Conservation (phyloP, 495 filamentous ascomycete species). For the Hyaloscypha bicolor region DNA sequence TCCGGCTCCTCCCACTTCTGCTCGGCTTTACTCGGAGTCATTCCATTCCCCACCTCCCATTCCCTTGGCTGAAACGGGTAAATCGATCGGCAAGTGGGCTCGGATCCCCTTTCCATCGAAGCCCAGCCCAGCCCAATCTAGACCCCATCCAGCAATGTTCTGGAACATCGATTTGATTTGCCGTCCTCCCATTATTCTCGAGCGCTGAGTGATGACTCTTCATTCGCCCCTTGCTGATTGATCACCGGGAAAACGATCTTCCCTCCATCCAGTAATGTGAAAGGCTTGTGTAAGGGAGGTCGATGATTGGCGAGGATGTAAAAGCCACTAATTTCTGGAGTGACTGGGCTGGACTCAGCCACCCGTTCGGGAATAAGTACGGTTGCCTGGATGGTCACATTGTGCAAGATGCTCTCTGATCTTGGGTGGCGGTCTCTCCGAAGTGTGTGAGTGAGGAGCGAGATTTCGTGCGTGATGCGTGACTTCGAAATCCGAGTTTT, state of each 20-base stretch:
- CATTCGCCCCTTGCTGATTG: neutral
- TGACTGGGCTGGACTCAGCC: too few relatives aligned
- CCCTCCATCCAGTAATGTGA: neutral
- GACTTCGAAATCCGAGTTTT: neutral
- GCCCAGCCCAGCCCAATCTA: neutral
- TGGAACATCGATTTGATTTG: slow-evolving; percentile 3
- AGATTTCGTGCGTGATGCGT: neutral
- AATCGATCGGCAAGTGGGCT: neutral
- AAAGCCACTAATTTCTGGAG: neutral
- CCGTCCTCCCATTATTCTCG: neutral
- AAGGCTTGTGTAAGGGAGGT: neutral
- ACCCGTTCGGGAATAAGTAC: neutral
- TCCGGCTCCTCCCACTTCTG: neutral
- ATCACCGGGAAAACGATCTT: neutral
- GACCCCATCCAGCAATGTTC: slow-evolving; percentile 7
- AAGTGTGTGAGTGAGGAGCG: neutral
- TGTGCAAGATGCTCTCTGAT: neutral
- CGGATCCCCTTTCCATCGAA: too few relatives aligned
- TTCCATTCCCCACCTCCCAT: neutral
- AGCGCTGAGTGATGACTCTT: too few relatives aligned
- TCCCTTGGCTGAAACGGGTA: neutral
- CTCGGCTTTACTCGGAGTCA: slow-evolving; percentile 7
- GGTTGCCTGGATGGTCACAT: neutral
- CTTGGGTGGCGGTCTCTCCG: neutral
- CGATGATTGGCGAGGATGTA: neutral